Evolutionary conservation across 345 rosid genomes (phyloP).

Genomic region (Pistacia atlantica): DNA sequence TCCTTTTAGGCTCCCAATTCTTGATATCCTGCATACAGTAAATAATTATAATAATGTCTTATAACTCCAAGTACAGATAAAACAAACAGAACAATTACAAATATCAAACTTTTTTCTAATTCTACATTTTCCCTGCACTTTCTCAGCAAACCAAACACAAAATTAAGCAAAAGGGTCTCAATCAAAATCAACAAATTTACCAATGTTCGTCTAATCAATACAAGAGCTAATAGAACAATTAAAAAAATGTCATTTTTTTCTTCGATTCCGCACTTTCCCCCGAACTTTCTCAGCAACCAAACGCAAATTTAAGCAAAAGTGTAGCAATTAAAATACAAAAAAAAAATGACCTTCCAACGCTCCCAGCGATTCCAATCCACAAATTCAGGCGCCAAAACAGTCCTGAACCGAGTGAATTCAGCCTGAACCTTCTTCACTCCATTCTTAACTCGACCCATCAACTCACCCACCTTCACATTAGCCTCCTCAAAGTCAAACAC

Average conservation of each 20-base stretch:
- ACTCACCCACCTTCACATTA: conserved; percentile 44
- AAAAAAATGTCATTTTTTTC: neutral
- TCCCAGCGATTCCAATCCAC: conserved; percentile 80
- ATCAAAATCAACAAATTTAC: too few species aligned
- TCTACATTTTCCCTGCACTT: neutral
- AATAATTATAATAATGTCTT: conserved; percentile 16
- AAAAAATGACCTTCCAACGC: conserved; percentile 69
- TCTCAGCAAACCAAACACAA: neutral
- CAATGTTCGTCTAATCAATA: too few species aligned
- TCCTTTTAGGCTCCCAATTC: conserved; percentile 76
- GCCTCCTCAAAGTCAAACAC: conserved; percentile 63
- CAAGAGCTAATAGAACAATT: neutral
- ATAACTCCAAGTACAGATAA: neutral
- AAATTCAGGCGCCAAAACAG: conserved; percentile 49
- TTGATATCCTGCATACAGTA: conserved; percentile 61
- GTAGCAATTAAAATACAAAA: neutral
- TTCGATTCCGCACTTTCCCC: neutral
- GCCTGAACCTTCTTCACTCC: conserved; percentile 40
- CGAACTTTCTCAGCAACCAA: neutral
- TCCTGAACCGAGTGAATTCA: conserved; percentile 51
- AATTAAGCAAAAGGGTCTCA: neutral
- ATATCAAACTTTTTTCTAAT: neutral
- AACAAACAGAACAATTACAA: neutral
- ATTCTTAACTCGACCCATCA: conserved; percentile 40
- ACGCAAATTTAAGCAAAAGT: neutral